Evolutionary conservation across 768 basidiomycete genomes (phyloP).

Genomic region (Suillus occidentalis): DNA sequence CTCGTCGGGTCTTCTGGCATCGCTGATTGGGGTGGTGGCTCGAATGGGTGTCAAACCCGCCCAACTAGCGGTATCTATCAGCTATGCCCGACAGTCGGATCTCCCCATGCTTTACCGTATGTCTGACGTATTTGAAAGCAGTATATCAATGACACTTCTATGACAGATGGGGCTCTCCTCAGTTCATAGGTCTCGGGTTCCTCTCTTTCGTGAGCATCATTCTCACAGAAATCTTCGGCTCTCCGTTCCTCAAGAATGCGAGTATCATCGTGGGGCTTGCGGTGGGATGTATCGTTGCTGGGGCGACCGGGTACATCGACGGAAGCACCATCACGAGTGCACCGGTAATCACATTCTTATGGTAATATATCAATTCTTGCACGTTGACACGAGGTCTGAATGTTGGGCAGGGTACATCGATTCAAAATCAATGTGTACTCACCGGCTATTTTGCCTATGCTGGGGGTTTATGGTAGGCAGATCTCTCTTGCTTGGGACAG

Average conservation of each 20-base stretch:
- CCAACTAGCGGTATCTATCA: constrained; percentile 66
- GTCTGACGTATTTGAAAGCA: constrained; percentile 18
- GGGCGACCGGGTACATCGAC: constrained; percentile 55
- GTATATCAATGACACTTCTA: not conserved
- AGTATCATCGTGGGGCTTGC: constrained; percentile 50
- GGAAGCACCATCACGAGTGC: constrained; percentile 61
- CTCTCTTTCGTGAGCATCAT: constrained; percentile 76
- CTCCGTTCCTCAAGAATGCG: constrained; percentile 81
- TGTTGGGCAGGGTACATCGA: constrained; percentile 43
- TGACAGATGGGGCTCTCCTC: constrained; percentile 71
- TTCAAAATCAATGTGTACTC: constrained; percentile 79
- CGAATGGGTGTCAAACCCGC: constrained; percentile 64
- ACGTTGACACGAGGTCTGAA: not conserved
- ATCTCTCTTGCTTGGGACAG: constrained; percentile 34
- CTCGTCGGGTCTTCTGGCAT: constrained; percentile 75
- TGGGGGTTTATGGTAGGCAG: constrained; percentile 54
- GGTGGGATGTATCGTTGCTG: not conserved
- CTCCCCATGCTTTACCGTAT: constrained; percentile 66
- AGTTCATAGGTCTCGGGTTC: constrained; percentile 88
- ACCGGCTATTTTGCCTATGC: constrained; percentile 62
- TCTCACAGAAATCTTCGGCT: constrained; percentile 79
- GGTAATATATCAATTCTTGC: constrained; percentile 36
- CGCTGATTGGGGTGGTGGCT: constrained; percentile 83
- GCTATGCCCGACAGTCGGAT: constrained; percentile 70
- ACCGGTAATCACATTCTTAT: constrained; percentile 81